phyloP scores from a whole-genome alignment of 345 rosid genomes.

The Microcos paniculata region DNA sequence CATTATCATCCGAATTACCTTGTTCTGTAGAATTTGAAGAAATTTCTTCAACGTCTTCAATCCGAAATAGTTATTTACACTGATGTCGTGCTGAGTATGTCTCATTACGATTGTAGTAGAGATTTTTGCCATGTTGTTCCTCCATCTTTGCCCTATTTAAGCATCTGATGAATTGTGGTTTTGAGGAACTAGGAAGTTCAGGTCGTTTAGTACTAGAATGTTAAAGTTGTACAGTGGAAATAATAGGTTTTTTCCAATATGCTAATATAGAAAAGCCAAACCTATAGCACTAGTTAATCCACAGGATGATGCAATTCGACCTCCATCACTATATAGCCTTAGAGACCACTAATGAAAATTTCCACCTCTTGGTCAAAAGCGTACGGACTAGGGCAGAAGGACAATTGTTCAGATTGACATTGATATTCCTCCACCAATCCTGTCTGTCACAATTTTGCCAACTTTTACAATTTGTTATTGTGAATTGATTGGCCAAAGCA shows the following conservation, averaged over 20 bases:
- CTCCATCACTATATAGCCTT: neutral
- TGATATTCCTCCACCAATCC: neutral
- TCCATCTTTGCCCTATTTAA: too few species aligned
- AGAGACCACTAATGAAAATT: neutral
- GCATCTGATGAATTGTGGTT: neutral
- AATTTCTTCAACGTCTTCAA: too few species aligned
- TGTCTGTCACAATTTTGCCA: neutral
- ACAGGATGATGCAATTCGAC: neutral
- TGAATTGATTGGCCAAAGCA: neutral
- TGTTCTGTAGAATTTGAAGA: too few species aligned
- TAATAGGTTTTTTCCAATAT: too few species aligned
- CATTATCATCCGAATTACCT: too few species aligned
- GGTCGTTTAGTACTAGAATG: too few species aligned
- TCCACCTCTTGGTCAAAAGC: neutral
- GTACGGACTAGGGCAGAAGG: neutral
- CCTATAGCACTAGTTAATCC: neutral
- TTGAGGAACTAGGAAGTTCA: too few species aligned
- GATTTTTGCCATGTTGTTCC: too few species aligned
- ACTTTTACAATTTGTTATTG: neutral
- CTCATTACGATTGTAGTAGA: too few species aligned
- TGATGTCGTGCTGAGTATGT: too few species aligned
- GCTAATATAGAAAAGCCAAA: neutral
- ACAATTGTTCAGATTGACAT: neutral
- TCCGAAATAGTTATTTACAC: too few species aligned
- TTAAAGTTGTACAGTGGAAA: too few species aligned